Evolutionary conservation across 257 asterid species (phyloP).

Genomic region (Solanum stenotomum): DNA sequence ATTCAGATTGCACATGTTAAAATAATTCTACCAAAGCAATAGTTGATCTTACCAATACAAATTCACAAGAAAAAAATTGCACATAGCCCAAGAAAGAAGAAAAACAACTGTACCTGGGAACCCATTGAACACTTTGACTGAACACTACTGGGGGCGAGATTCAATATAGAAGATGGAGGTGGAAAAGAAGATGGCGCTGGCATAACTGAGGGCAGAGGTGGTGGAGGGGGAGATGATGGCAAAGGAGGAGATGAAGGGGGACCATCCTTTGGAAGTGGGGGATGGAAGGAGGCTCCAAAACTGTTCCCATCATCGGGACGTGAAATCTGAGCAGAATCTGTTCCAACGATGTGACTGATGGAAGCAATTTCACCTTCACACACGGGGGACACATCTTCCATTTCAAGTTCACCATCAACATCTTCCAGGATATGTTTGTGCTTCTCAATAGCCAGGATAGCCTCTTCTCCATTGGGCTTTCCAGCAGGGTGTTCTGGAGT

Average conservation of each 20-base stretch:
- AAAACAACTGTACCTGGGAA: constrained; percentile 36
- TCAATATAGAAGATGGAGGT: constrained; percentile 18
- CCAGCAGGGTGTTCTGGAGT: constrained; percentile 73
- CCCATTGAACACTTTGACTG: constrained; percentile 29
- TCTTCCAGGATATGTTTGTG: constrained; percentile 78
- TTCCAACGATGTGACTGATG: constrained; percentile 20
- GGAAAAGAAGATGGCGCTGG: constrained; percentile 14
- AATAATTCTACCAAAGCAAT: constrained; percentile 8
- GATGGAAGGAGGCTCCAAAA: constrained; percentile 10
- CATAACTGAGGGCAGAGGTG: constrained; percentile 14
- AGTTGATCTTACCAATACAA: not conserved
- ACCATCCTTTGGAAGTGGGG: constrained; percentile 34
- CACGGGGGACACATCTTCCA: constrained; percentile 89
- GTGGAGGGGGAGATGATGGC: constrained; percentile 34
- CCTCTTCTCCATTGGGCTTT: constrained; percentile 28
- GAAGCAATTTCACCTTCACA: constrained; percentile 40
- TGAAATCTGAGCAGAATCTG: constrained; percentile 16
- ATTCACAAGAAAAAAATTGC: not conserved
- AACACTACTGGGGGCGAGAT: constrained; percentile 19
- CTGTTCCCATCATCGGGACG: constrained; percentile 26
- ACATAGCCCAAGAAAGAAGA: not conserved
- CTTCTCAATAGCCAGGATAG: constrained; percentile 36
- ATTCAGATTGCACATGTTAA: not conserved
- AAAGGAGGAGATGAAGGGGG: constrained; percentile 41
- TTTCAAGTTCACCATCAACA: constrained; percentile 93